Percentiles rank a stretch among this genome's conserved stretches.
Conservation (phyloP, 2,329 filamentous ascomycete species). For the Colletotrichum sp. region DNA sequence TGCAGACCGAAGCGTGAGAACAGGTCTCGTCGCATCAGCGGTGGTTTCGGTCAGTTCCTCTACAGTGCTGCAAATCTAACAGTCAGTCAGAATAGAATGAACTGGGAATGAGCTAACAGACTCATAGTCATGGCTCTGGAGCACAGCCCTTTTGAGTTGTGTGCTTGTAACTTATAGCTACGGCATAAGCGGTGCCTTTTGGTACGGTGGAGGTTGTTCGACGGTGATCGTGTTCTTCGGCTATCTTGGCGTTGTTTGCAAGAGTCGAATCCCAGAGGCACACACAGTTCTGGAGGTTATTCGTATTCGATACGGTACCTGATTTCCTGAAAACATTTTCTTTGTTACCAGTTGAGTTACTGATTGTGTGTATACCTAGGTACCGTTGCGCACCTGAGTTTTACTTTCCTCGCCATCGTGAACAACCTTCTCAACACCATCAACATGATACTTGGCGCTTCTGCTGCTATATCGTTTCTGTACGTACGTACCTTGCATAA, state of each 20-base stretch:
- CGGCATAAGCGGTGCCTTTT: conserved; percentile 60
- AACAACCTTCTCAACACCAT: conserved; percentile 60
- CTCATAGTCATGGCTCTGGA: conserved; percentile 54
- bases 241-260: conserved; percentile 52
- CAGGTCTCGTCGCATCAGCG: conserved; percentile 57
- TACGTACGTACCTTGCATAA: conserved; percentile 22
- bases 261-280: conserved; percentile 56
- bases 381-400: conserved; percentile 50
- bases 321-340: conserved; percentile 14
- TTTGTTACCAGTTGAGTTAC: neutral
- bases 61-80: neutral
- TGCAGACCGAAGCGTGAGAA: conserved; percentile 55
- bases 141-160: conserved; percentile 55
- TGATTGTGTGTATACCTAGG: neutral
- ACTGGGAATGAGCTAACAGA: neutral
- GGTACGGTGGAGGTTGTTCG: conserved; percentile 61
- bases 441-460: conserved; percentile 56
- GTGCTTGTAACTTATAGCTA: conserved; percentile 58
- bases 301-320: conserved; percentile 50
- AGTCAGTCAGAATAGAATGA: neutral
- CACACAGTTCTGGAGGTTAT: conserved; percentile 61
- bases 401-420: conserved; percentile 55
- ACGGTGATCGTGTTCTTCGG: conserved; percentile 63
- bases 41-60: conserved; percentile 44
- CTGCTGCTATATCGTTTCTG: conserved; percentile 38